Base-by-base conservation (phyloP, 2,329 filamentous ascomycete genomes). In the Chaetomium globosum region DNA sequence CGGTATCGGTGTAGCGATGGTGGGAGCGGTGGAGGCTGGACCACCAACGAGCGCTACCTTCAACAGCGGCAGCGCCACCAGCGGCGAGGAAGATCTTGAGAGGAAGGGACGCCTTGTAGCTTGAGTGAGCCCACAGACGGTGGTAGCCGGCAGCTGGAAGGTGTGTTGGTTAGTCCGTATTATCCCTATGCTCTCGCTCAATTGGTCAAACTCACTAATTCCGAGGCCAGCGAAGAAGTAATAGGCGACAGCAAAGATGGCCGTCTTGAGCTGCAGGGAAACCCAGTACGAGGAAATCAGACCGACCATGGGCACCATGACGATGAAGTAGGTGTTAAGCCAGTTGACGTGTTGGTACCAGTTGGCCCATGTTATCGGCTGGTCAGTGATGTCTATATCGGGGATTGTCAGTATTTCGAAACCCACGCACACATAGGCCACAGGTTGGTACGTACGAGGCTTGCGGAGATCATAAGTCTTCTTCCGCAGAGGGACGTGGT, bases 261-360 rank as follows among this genome's bases (percentile, higher is more conserved):
- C 84, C 2, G 92, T 96, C 79, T 91, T 87, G 69, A 83, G 78
- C 58, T 86, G 82, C 39, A 94, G 80, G 63, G 92, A 91, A 54
- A 92, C 89, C 89, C 89, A 96, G 79, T 90, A 87, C 59, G 92
- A 84, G 62, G 87, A 84, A 72, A 95, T 78, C 75, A 89, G 85
- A 68, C 93, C 93, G 65, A 85, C 82, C 56, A 93, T 68, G 51
- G 93, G 93, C 54, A 96, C 84, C 71, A 89, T 83, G 70, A 96
- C 78, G 76, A 96, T 94, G 76, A 97, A 85, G 68, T 83, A 85
- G 68, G 91, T 88, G 78, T 96, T 97, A 71, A 97, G 84, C 92
- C 93, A 97, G 84, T 96, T 93, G 82, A 97, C 85, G 76, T 97
- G 93, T 81, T 93, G 89, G 80, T 93, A 88, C 91, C 91, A 95